Evolutionary conservation across 768 basidiomycete genomes (phyloP), one percentile per base, ranked within the genome.

Genomic region (Coprinopsis sp.): DNA sequence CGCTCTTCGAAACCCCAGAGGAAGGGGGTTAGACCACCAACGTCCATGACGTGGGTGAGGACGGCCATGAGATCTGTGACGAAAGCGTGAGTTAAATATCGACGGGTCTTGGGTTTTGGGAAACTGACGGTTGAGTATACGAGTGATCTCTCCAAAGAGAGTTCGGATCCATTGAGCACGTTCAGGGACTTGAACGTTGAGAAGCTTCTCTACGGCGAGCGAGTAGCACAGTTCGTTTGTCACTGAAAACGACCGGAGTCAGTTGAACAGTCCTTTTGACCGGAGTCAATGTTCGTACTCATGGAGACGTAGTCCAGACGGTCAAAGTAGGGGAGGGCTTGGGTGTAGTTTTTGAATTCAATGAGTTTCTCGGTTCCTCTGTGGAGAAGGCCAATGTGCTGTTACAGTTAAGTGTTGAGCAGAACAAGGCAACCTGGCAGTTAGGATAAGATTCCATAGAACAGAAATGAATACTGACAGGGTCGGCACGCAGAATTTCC

Each of bases 1-100:
- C 95, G 91, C 67, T 99, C 95, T 68, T 98, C 95, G 76, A 98
- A 98, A 57, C 95, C 95, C 93, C 95, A 99, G 24, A 99, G 74
- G 84, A 97, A 99, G 29, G 95, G 95, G 2, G 95, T 99, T 8
- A 99, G 80, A 49, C 91, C 95, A 63, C 95, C 95, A 52, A 99
- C 95, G 60, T 99, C 92, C 89, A 92, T 93, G 43, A 89, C 85
- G 66, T 94, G 91, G 1, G 94, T 90, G 33, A 99, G 78, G 50
- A 97, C 77, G 51, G 95, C 95, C 95, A 99, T 99, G 50, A 98
- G 72, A 62, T 99, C 88, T 90, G 30, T 18, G 39, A 14, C n/a
- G 36, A 28, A 30, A 21, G 18, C 36, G 37, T 31, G 3, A 40
- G 46, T 19, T 3, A 27, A n/a, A 30, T 46, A 36, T 14, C 19